Percentiles rank a stretch among this genome's conserved stretches.
These are phyloP conservation scores for Geotrichum armillariae DNA, from an alignment of 1,139 yeast species.

Conservation along the genomic window DNA sequence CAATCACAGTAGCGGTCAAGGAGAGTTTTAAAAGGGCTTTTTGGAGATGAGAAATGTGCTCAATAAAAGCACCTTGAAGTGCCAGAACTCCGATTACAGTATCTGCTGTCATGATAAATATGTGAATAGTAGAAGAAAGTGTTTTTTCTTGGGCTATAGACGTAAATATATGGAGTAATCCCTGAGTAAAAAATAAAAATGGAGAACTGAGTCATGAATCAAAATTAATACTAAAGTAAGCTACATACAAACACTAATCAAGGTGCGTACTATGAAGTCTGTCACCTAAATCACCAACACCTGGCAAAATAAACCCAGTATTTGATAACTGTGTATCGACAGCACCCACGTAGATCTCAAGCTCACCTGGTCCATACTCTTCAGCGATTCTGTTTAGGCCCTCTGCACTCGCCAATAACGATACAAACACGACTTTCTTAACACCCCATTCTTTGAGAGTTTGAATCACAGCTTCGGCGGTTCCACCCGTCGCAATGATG, in stretches of 20 bases:
- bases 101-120: slow-evolving; percentile 3
- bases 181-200: neutral
- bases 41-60: slow-evolving; percentile 60
- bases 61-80: slow-evolving; percentile 77
- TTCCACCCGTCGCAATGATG: slow-evolving; percentile 42
- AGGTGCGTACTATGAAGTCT: slow-evolving; percentile 27
- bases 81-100: slow-evolving; percentile 65
- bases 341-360: slow-evolving; percentile 36
- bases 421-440: slow-evolving; percentile 34
- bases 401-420: slow-evolving; percentile 33
- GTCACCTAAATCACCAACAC: slow-evolving; percentile 42
- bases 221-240: too few species aligned
- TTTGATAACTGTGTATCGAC: slow-evolving; percentile 33
- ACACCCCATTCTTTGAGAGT: slow-evolving; percentile 40
- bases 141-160: neutral
- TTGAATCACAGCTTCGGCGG: slow-evolving; percentile 40
- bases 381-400: slow-evolving; percentile 32
- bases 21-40: slow-evolving; percentile 39
- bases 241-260: slow-evolving; percentile 11
- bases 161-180: neutral
- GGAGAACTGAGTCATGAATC: slow-evolving; percentile 3
- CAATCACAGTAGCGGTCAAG: slow-evolving; percentile 38
- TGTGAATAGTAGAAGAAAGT: neutral
- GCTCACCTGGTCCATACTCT: slow-evolving; percentile 31
- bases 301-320: slow-evolving; percentile 39